Evolutionary conservation across 129 eudicot genomes (phyloP).

Genomic region (Gnaphalium uliginosum): DNA sequence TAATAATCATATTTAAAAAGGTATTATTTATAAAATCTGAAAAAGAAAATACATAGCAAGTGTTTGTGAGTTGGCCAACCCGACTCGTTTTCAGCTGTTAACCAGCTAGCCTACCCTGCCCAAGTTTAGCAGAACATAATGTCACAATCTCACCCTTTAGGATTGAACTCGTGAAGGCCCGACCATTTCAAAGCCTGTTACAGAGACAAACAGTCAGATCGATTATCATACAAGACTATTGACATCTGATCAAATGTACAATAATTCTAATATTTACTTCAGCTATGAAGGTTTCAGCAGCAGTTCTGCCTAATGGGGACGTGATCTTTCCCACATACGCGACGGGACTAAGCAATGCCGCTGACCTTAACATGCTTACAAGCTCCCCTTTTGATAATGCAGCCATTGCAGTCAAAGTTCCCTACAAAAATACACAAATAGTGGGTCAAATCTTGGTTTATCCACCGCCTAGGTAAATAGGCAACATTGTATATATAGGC

Average conservation of each 20-base stretch:
- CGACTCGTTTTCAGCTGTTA: not conserved
- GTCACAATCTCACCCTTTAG: conserved; percentile 52
- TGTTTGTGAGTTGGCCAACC: not conserved
- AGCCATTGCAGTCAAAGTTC: conserved; percentile 67
- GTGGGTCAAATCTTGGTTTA: not conserved
- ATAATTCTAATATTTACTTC: conserved; percentile 35
- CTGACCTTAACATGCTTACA: conserved; percentile 58
- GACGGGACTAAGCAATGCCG: conserved; percentile 65
- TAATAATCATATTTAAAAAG: not conserved
- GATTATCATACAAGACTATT: conserved; percentile 11
- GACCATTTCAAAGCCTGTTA: conserved; percentile 56
- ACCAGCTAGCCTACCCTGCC: not conserved
- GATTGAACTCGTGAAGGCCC: conserved; percentile 63
- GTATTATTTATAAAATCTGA: too few relatives aligned
- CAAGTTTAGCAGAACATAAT: not conserved
- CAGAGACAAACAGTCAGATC: not conserved
- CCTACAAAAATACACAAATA: conserved; percentile 40
- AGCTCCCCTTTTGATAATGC: conserved; percentile 61
- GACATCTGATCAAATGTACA: conserved; percentile 10
- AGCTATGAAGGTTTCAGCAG: conserved; percentile 55
- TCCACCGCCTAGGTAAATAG: not conserved
- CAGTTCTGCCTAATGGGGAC: conserved; percentile 55
- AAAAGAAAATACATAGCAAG: too few relatives aligned
- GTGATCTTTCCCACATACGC: conserved; percentile 64
- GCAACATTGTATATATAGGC: not conserved